phyloP scores from a whole-genome alignment of 1,284 basidiomycete species.

The Sanghuangporus sanghuang region DNA sequence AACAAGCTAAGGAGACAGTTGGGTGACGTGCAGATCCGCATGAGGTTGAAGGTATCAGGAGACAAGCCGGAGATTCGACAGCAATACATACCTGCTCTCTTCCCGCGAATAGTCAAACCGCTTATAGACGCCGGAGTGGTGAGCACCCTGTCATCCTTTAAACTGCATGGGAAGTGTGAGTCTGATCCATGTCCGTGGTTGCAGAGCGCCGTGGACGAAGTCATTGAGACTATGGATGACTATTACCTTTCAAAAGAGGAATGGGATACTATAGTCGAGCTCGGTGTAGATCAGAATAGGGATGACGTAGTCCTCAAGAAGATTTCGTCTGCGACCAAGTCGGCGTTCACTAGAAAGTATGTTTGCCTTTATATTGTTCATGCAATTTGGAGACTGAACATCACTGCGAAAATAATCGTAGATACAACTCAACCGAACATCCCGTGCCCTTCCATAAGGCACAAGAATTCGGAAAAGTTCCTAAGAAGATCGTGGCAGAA shows the following conservation, averaged over 20 bases:
- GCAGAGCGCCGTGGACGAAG: constrained; percentile 73
- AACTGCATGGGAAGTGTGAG: neutral
- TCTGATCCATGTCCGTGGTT: constrained; percentile 3
- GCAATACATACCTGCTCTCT: constrained; percentile 85
- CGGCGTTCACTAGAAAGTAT: constrained; percentile 82
- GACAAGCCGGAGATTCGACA: constrained; percentile 87
- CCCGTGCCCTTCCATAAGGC: constrained; percentile 91
- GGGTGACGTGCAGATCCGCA: constrained; percentile 89
- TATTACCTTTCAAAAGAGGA: constrained; percentile 94
- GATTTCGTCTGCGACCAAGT: constrained; percentile 79
- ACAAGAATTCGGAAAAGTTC: constrained; percentile 66
- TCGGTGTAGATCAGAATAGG: constrained; percentile 80
- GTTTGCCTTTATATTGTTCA: constrained; percentile 24
- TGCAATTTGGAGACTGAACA: constrained; percentile 4
- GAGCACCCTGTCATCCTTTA: constrained; percentile 26
- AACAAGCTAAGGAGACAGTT: constrained; percentile 78
- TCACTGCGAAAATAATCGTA: constrained; percentile 27
- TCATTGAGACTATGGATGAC: constrained; percentile 89
- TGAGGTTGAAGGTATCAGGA: constrained; percentile 91
- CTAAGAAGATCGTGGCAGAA: constrained; percentile 72
- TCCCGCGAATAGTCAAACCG: constrained; percentile 75
- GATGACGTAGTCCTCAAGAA: constrained; percentile 77
- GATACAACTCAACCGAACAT: constrained; percentile 84
- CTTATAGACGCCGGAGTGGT: constrained; percentile 68
- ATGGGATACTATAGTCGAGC: constrained; percentile 92